These are phyloP conservation scores for Colletotrichum salicis DNA, from an alignment of 2,329 filamentous ascomycete species.

Conservation along the genomic window DNA sequence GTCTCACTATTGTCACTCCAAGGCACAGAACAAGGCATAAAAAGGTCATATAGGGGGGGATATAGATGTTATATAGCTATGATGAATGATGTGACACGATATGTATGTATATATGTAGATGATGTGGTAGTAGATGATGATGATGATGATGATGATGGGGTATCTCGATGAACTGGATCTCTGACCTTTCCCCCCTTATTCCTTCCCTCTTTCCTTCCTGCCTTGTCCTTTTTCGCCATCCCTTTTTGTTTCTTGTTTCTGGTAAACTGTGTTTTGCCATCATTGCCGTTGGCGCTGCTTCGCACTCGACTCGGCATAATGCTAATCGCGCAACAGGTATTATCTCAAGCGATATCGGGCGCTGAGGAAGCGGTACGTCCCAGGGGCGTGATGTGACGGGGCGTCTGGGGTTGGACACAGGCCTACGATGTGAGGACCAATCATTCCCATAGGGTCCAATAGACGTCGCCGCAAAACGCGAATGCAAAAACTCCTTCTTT, in stretches of 20 bases:
- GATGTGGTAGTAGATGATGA: conserved; percentile 5
- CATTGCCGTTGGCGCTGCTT: not conserved
- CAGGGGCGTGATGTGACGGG: conserved; percentile 22
- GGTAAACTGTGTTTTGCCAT: not conserved
- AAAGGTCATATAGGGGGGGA: not conserved
- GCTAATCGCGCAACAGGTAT: conserved; percentile 67
- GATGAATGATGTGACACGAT: not conserved
- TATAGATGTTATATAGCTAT: not conserved
- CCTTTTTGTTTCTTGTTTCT: not conserved
- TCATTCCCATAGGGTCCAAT: not conserved
- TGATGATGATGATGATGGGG: conserved; percentile 16
- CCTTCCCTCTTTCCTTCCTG: not conserved
- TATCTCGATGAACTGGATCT: conserved; percentile 33
- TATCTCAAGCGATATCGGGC: conserved; percentile 92
- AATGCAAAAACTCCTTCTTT: conserved; percentile 32
- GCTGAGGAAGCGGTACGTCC: conserved; percentile 80
- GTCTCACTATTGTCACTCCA: not conserved
- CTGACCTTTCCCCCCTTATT: not conserved
- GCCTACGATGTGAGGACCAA: not conserved
- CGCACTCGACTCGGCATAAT: not conserved
- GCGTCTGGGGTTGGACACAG: not conserved
- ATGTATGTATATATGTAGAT: not conserved
- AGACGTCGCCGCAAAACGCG: not conserved
- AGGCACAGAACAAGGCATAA: not conserved
- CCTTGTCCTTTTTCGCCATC: not conserved